Base-by-base conservation (phyloP, 345 rosid genomes). In the Arabidopsis arenosa region DNA sequence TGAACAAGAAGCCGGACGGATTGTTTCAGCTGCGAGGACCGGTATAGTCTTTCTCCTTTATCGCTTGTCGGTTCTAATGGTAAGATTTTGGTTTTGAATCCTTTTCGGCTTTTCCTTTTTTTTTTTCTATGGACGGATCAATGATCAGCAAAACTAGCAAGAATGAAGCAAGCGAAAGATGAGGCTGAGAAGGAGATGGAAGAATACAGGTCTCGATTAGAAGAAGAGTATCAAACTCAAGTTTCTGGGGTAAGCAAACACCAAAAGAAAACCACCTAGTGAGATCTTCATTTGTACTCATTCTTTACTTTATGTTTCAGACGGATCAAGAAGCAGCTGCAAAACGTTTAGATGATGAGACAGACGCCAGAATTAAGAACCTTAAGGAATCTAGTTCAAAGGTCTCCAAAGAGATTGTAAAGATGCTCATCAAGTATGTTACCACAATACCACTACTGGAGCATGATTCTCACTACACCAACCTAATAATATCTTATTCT, bases 161-260 rank as follows among this genome's bases (percentile, higher is more conserved):
- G 83, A 75, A 48, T 80, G 79, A 80, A 80, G 69, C 83, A 80
- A 75, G 83, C 83, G 1, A 80, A 75, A 59, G 83, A 80, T 30
- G 80, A 80, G 63, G 83, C 83, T 51, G 76, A 80, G 76, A 80
- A 70, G 43, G 83, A 80, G 68, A 70, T 80, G 72, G 80, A 70
- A 69, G 73, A 57, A 56, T 80, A 75, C 28, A 61, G 73, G 6
- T 14, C 45, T 32, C 51, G 66, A 7, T 58, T 80, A 75, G 83
- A 80, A 65, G 63, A 63, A 49, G 83, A 80, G 18, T 80, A 75
- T 26, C 83, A 80, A 1, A 32, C 47, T 48, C 79, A 80, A 80
- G 57, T 75, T 39, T 55, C 80, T 32, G 83, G 79, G 76, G 83
- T 80, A 70, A 61, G 59, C 14, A 78, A 78, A 4, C 2, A 73